A percentile compares a stretch with the other conserved stretches of the same genome.
phyloP scores from a whole-genome alignment of 2,329 filamentous ascomycete species.

The Cryoendolithus antarcticus region DNA sequence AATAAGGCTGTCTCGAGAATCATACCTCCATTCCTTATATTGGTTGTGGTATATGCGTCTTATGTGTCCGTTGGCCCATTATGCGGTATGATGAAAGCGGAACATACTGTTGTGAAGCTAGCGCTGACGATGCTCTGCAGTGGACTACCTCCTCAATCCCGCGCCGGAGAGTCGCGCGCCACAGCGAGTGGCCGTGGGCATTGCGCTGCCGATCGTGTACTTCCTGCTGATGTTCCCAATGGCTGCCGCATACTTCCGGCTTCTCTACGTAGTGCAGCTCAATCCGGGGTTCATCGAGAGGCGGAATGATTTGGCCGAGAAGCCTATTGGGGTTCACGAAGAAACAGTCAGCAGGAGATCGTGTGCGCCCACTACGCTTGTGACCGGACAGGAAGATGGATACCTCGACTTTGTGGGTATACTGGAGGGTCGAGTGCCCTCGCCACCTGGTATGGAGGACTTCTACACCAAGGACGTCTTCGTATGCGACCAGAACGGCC shows the following conservation, averaged over 20 bases:
- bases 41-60: slow-evolving; percentile 18
- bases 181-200: slow-evolving; percentile 44
- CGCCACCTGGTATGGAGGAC: slow-evolving; percentile 55
- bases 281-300: slow-evolving; percentile 65
- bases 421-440: slow-evolving; percentile 27
- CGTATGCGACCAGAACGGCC: slow-evolving; percentile 67
- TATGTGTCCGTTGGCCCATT: slow-evolving; percentile 21
- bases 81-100: slow-evolving; percentile 1
- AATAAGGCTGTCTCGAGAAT: slow-evolving; percentile 11
- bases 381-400: slow-evolving; percentile 13
- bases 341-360: slow-evolving; percentile 8
- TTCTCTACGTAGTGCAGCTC: slow-evolving; percentile 53
- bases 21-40: slow-evolving; percentile 17
- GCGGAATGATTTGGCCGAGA: slow-evolving; percentile 26
- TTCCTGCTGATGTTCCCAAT: slow-evolving; percentile 59
- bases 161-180: slow-evolving; percentile 12
- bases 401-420: slow-evolving; percentile 14
- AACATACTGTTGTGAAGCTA: neutral
- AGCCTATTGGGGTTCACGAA: slow-evolving; percentile 2
- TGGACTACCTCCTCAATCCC: slow-evolving; percentile 56
- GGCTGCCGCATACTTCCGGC: slow-evolving; percentile 55
- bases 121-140: slow-evolving; percentile 28
- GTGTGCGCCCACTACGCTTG: slow-evolving; percentile 10
- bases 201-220: slow-evolving; percentile 60
- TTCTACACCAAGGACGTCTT: slow-evolving; percentile 80